Conservation (phyloP, 164 flowering plant genomes). For the Vitis cinerea region DNA sequence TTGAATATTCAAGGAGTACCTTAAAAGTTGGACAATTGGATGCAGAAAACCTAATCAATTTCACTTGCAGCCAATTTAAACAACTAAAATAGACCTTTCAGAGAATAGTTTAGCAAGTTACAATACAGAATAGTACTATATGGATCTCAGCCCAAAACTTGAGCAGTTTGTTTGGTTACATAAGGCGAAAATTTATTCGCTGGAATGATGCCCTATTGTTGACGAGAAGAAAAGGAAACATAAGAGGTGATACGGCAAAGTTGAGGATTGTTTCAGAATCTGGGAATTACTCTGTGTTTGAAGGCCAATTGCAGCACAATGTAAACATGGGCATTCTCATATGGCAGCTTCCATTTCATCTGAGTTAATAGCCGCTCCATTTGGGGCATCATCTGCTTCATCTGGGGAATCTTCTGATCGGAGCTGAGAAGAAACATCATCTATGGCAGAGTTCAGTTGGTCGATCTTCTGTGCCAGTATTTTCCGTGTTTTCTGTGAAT, state of each 20-base stretch:
- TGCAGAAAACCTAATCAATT: too few relatives aligned
- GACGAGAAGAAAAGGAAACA: too few relatives aligned
- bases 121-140: too few relatives aligned
- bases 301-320: neutral
- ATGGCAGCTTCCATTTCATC: conserved; percentile 69
- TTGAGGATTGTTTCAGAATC: conserved; percentile 2
- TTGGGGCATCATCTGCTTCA: conserved; percentile 33
- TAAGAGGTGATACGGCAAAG: neutral
- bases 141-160: too few relatives aligned
- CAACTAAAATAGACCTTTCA: too few relatives aligned
- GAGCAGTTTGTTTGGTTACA: too few relatives aligned
- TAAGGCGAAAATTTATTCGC: neutral
- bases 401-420: conserved; percentile 53
- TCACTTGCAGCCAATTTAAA: too few relatives aligned
- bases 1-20: too few relatives aligned
- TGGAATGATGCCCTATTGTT: too few relatives aligned
- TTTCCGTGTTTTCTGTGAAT: conserved; percentile 69
- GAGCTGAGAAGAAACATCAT: conserved; percentile 73
- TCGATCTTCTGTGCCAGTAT: conserved; percentile 77
- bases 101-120: too few relatives aligned
- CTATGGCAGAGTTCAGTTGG: conserved; percentile 84
- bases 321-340: conserved; percentile 17
- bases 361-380: conserved; percentile 41
- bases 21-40: too few relatives aligned
- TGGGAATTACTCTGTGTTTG: neutral